These are phyloP conservation scores for Speleostelium caveatum DNA, from an alignment of 78 protist species.

Conservation along the genomic window DNA sequence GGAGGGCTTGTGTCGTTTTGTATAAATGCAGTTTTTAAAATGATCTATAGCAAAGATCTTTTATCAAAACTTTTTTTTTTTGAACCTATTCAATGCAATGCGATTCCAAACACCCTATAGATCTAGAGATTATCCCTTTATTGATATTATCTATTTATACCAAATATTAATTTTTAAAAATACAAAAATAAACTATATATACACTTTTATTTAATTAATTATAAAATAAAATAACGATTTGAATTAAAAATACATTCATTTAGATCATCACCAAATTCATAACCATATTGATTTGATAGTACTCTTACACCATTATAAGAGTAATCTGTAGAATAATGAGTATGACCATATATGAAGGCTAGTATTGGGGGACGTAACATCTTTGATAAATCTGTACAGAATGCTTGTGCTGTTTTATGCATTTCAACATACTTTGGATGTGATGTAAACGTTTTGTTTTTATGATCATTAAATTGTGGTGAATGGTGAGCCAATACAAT, in stretches of 20 bases:
- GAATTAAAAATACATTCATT: slow-evolving; percentile 6
- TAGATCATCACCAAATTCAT: slow-evolving; percentile 23
- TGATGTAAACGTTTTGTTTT: slow-evolving; percentile 6
- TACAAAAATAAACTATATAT: neutral
- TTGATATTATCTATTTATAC: too few species aligned
- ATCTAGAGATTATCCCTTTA: too few species aligned
- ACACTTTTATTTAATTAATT: neutral
- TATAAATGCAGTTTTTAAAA: too few species aligned
- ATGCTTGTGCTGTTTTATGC: neutral
- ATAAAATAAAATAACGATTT: slow-evolving; percentile 20
- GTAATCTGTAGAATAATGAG: slow-evolving; percentile 6
- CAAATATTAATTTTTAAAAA: too few species aligned
- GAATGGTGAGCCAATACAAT: slow-evolving; percentile 24
- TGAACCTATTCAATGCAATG: too few species aligned
- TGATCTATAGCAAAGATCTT: too few species aligned
- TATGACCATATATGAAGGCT: slow-evolving; percentile 21
- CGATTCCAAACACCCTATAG: too few species aligned
- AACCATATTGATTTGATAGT: slow-evolving; percentile 25
- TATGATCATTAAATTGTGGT: slow-evolving; percentile 19
- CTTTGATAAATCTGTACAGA: neutral
- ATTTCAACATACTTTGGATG: neutral
- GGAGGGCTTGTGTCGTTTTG: too few species aligned
- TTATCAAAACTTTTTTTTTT: too few species aligned
- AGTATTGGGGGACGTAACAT: neutral
- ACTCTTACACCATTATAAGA: slow-evolving; percentile 14